A percentile compares a stretch with the other conserved stretches of the same genome.
Evolutionary conservation across 176 grass and related monocot species (phyloP).

Genomic region (Phoenix dactylifera): DNA sequence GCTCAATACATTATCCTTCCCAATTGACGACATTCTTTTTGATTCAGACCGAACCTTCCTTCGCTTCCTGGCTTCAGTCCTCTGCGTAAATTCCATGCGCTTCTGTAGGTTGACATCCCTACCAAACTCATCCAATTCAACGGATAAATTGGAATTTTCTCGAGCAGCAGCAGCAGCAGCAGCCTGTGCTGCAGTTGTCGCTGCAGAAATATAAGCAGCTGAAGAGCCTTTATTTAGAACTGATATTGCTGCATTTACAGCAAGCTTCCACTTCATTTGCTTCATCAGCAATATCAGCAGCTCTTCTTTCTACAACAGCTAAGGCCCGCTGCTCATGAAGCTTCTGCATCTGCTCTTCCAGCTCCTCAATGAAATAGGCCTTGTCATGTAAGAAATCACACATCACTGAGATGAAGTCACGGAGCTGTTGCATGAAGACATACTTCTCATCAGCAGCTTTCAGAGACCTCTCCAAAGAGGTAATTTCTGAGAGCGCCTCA

Average conservation of each 20-base stretch:
- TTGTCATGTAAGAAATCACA: slow-evolving; percentile 96
- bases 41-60: slow-evolving; percentile 49
- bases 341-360: slow-evolving; percentile 88
- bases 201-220: slow-evolving; percentile 45
- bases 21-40: slow-evolving; percentile 46
- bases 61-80: slow-evolving; percentile 51
- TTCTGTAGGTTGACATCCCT: slow-evolving; percentile 74
- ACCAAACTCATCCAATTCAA: slow-evolving; percentile 83
- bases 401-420: slow-evolving; percentile 79
- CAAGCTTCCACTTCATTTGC: slow-evolving; percentile 62
- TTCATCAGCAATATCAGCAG: slow-evolving; percentile 60
- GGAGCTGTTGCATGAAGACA: slow-evolving; percentile 80
- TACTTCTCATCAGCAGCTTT: slow-evolving; percentile 73
- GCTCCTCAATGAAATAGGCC: slow-evolving; percentile 79
- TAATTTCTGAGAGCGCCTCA: slow-evolving; percentile 75
- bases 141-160: slow-evolving; percentile 56
- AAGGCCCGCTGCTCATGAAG: slow-evolving; percentile 57
- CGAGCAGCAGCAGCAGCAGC: slow-evolving; percentile 44
- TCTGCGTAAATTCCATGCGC: slow-evolving; percentile 59
- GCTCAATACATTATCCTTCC: slow-evolving; percentile 28
- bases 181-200: slow-evolving; percentile 66
- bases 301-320: slow-evolving; percentile 60
- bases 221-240: slow-evolving; percentile 67
- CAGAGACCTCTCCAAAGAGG: slow-evolving; percentile 51
- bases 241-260: slow-evolving; percentile 62